Percentiles rank a stretch among this genome's conserved stretches.
These are phyloP conservation scores for Bacterosira constricta DNA, from an alignment of 108 stramenopile genomes.

Conservation along the genomic window DNA sequence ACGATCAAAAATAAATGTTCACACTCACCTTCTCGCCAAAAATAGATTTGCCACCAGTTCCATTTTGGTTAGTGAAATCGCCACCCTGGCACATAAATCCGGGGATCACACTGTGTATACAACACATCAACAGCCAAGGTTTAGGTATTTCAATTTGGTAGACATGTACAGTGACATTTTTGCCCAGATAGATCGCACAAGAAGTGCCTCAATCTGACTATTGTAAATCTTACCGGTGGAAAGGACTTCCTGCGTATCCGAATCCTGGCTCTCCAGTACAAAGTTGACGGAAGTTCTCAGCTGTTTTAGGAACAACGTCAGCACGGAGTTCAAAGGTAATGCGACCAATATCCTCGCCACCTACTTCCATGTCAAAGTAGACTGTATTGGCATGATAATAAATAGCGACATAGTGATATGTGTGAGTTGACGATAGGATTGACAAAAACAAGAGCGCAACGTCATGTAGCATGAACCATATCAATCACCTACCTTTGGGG, in stretches of 20 bases:
- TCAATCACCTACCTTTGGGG: slow-evolving; percentile 71
- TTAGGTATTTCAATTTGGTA: neutral
- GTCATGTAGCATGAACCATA: neutral
- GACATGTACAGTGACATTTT: neutral
- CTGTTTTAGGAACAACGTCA: slow-evolving; percentile 96
- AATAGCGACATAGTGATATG: too few relatives aligned
- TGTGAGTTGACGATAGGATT: too few relatives aligned
- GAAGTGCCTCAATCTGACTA: too few relatives aligned
- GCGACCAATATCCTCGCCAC: slow-evolving; percentile 87
- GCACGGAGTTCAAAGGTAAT: slow-evolving; percentile 94
- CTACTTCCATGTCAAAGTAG: slow-evolving; percentile 95
- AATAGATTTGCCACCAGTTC: slow-evolving; percentile 88
- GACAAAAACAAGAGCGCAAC: too few relatives aligned
- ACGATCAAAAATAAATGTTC: neutral
- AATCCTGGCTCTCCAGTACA: slow-evolving; percentile 96
- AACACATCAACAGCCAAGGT: neutral
- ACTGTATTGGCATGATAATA: too few relatives aligned
- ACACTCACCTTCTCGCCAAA: slow-evolving; percentile 49
- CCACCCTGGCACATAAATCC: slow-evolving; percentile 83
- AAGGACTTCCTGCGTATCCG: slow-evolving; percentile 89
- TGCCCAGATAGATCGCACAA: neutral
- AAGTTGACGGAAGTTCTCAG: slow-evolving; percentile 94
- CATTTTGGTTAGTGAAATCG: slow-evolving; percentile 95
- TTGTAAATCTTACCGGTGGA: slow-evolving; percentile 73
- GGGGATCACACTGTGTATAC: slow-evolving; percentile 44